A percentile compares a stretch with the other conserved stretches of the same genome.
phyloP scores from a whole-genome alignment of 2,329 filamentous ascomycete species.

The Raffaelea albimanens region DNA sequence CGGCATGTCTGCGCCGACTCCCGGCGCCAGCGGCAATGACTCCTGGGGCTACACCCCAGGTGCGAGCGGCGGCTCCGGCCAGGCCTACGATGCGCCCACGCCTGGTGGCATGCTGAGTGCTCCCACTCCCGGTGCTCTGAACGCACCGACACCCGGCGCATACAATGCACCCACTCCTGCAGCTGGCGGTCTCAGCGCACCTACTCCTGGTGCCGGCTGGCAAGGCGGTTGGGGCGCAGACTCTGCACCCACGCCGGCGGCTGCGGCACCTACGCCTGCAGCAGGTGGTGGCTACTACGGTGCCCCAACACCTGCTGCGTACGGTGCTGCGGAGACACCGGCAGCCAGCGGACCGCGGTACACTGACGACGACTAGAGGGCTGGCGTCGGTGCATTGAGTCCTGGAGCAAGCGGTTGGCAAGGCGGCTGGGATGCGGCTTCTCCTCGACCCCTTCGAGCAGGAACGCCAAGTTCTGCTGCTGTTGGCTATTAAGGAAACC shows the following conservation, averaged over 20 bases:
- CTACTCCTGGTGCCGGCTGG: constrained; percentile 59
- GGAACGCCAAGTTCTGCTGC: too few relatives aligned
- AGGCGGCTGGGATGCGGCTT: too few relatives aligned
- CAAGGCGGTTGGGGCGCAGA: constrained; percentile 51
- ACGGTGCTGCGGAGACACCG: constrained; percentile 48
- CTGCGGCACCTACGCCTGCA: constrained; percentile 59
- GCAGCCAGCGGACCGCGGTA: constrained; percentile 49
- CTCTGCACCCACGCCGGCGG: constrained; percentile 57
- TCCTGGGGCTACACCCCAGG: constrained; percentile 52
- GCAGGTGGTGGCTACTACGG: constrained; percentile 50
- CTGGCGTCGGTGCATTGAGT: too few relatives aligned
- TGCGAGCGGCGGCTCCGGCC: constrained; percentile 29
- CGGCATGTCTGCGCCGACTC: constrained; percentile 48
- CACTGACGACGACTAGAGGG: constrained; percentile 37
- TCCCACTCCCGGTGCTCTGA: constrained; percentile 52
- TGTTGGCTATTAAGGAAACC: too few relatives aligned
- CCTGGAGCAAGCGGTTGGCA: too few relatives aligned
- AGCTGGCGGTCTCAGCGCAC: constrained; percentile 42
- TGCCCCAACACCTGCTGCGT: constrained; percentile 57
- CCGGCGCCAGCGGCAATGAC: constrained; percentile 47
- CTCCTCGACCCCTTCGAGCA: too few relatives aligned
- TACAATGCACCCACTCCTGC: constrained; percentile 56
- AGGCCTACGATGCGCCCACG: constrained; percentile 60
- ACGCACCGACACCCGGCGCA: constrained; percentile 63
- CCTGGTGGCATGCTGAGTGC: constrained; percentile 50